phyloP scores from a whole-genome alignment of 176 grass and related monocot genomes.

The Eleusine coracana region DNA sequence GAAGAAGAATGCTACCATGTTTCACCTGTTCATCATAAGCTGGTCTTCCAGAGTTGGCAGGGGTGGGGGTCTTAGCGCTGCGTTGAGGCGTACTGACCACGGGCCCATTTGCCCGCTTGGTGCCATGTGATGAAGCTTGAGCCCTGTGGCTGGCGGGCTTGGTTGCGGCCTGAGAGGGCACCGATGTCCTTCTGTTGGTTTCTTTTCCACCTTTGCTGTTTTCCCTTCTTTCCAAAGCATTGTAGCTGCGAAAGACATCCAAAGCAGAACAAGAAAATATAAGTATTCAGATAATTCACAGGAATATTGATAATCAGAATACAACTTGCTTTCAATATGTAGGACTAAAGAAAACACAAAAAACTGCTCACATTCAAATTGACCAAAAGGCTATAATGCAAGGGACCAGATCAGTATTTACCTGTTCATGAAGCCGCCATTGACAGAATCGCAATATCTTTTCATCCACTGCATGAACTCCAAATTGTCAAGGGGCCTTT shows the following conservation, averaged over 20 bases:
- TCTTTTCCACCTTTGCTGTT: constrained; percentile 89
- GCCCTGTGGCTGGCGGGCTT: constrained; percentile 62
- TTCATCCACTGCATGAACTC: constrained; percentile 99
- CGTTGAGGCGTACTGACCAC: constrained; percentile 47
- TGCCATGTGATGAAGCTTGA: constrained; percentile 46
- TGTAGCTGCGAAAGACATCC: constrained; percentile 56
- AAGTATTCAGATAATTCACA: not conserved
- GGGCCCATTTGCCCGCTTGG: constrained; percentile 53
- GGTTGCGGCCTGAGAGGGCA: constrained; percentile 48
- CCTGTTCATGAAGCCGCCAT: constrained; percentile 56
- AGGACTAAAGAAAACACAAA: not conserved
- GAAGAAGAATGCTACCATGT: not conserved
- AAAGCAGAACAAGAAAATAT: not conserved
- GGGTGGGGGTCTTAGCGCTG: constrained; percentile 47
- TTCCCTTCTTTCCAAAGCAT: constrained; percentile 81
- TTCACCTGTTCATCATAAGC: constrained; percentile 78
- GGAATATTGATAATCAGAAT: not conserved
- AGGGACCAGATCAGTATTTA: constrained; percentile 32
- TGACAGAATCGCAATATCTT: constrained; percentile 82
- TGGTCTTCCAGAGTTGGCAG: constrained; percentile 46
- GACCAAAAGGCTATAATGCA: not conserved
- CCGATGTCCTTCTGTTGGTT: constrained; percentile 75
- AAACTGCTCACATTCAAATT: not conserved
- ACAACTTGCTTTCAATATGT: not conserved
- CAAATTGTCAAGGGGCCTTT: constrained; percentile 84